Conservation (phyloP, 306 rosid species). For the Quercus wislizeni region DNA sequence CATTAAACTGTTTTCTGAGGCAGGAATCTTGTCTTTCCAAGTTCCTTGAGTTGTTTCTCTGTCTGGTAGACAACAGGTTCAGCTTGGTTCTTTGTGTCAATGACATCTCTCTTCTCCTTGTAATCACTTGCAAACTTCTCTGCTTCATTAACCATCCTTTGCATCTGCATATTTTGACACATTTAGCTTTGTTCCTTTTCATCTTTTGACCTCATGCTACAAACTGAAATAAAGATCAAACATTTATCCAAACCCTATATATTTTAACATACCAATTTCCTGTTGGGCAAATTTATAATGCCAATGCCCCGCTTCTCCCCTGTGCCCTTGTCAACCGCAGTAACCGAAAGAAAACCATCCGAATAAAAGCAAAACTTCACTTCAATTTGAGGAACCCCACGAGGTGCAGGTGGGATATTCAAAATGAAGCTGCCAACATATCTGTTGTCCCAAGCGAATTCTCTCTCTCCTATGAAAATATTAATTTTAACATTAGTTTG, state of each 20-base stretch:
- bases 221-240: neutral
- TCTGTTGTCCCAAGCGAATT: slow-evolving; percentile 85
- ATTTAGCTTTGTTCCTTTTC: neutral
- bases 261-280: slow-evolving; percentile 47
- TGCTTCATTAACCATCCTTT: slow-evolving; percentile 74
- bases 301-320: slow-evolving; percentile 89
- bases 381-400: slow-evolving; percentile 96
- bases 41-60: slow-evolving; percentile 85
- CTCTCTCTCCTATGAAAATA: slow-evolving; percentile 90
- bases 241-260: neutral
- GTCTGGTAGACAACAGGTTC: slow-evolving; percentile 88
- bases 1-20: slow-evolving; percentile 22
- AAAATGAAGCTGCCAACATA: slow-evolving; percentile 88
- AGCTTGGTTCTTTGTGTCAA: slow-evolving; percentile 87
- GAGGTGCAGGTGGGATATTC: slow-evolving; percentile 89
- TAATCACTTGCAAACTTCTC: slow-evolving; percentile 74
- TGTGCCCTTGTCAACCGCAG: slow-evolving; percentile 87
- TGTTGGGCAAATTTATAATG: slow-evolving; percentile 75
- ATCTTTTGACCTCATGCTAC: neutral
- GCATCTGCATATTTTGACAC: slow-evolving; percentile 48
- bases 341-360: slow-evolving; percentile 77
- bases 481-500: slow-evolving; percentile 89
- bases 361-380: slow-evolving; percentile 90
- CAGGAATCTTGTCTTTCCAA: slow-evolving; percentile 75
- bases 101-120: slow-evolving; percentile 87